phyloP scores from a whole-genome alignment of 257 asterid species.

The Salvia splendens region DNA sequence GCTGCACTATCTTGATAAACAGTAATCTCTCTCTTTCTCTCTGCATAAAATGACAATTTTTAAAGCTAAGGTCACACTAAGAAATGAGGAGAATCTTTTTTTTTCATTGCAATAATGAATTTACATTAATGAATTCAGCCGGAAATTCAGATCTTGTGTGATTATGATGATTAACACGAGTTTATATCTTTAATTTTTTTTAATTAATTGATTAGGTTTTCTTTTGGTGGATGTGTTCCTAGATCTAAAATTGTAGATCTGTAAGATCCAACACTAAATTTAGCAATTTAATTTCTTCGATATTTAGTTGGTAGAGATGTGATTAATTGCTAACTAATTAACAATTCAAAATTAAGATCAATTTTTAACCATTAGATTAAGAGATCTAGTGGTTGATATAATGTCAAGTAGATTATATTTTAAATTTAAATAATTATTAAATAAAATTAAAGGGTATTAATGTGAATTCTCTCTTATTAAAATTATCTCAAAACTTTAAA shows the following conservation, averaged over 20 bases:
- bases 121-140: not conserved
- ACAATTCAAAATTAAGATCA: no score
- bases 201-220: not conserved
- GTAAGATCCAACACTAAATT: not conserved
- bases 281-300: not conserved
- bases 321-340: no score
- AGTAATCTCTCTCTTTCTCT: constrained; percentile 39
- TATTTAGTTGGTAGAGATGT: not conserved
- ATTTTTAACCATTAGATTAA: no score
- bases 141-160: not conserved
- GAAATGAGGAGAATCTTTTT: no score
- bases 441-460: no score
- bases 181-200: not conserved
- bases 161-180: constrained; percentile 16
- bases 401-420: no score
- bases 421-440: no score
- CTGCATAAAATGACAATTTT: not conserved
- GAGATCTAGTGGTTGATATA: no score
- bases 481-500: no score
- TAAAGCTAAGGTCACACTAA: not conserved
- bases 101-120: not conserved
- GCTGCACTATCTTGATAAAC: constrained; percentile 50
- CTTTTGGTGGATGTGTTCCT: not conserved
- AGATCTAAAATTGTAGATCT: not conserved
- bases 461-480: no score